Percentiles rank a stretch among this genome's conserved stretches.
phyloP scores from a whole-genome alignment of 2,329 filamentous ascomycete species.

The Colletotrichum nymphaeae region DNA sequence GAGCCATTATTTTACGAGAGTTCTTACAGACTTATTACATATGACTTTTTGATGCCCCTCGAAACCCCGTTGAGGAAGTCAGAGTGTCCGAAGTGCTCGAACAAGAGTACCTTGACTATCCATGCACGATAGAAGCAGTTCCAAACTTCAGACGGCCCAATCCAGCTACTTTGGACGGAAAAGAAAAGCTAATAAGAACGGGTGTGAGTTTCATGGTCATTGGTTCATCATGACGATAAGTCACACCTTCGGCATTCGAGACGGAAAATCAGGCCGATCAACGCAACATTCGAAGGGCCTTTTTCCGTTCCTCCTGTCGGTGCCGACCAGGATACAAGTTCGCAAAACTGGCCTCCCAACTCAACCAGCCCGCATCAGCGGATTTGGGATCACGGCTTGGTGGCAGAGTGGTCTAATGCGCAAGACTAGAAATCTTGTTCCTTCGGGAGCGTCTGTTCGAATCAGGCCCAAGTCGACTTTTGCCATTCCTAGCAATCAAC shows the following conservation, averaged over 20 bases:
- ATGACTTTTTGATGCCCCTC: too few relatives aligned
- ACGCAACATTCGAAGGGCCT: neutral
- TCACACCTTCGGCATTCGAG: neutral
- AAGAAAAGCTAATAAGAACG: too few relatives aligned
- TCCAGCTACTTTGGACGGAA: too few relatives aligned
- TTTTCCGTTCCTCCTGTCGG: neutral
- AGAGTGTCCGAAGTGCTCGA: too few relatives aligned
- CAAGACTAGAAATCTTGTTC: conserved; percentile 23
- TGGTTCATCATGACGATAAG: neutral
- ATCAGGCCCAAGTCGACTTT: conserved; percentile 15
- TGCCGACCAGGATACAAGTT: neutral
- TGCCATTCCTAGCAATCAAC: neutral
- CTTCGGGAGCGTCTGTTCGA: conserved; percentile 21
- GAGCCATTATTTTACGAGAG: too few relatives aligned
- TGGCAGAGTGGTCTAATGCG: conserved; percentile 22
- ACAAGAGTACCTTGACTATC: too few relatives aligned
- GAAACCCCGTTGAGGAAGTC: too few relatives aligned
- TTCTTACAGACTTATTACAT: too few relatives aligned
- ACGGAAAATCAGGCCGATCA: neutral
- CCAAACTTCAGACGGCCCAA: too few relatives aligned
- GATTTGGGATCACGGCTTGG: neutral
- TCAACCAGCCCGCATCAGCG: neutral
- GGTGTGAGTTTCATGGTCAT: too few relatives aligned
- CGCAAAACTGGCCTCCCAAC: fast-evolving
- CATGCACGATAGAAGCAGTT: too few relatives aligned